Conservation (phyloP, 78 protist genomes). For the Emiliania huxleyi region DNA sequence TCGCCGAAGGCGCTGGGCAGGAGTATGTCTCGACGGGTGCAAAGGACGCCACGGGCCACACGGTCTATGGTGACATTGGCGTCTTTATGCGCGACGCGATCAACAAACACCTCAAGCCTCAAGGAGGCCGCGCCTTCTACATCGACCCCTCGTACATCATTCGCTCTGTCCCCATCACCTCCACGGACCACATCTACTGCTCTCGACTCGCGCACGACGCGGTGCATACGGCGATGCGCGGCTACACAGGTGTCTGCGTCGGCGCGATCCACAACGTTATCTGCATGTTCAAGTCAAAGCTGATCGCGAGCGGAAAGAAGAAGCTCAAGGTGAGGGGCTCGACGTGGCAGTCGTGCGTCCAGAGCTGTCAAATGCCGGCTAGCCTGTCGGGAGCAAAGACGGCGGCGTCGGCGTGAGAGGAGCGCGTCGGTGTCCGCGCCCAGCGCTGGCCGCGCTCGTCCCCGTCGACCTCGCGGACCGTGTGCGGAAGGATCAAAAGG, state of each 20-base stretch:
- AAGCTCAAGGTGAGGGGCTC: background rate
- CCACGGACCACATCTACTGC: slow-evolving; percentile 53
- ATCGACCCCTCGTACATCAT: slow-evolving; percentile 72
- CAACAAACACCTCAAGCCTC: background rate
- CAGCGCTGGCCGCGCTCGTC: no score
- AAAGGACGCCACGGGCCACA: slow-evolving; percentile 52
- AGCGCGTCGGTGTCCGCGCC: no score
- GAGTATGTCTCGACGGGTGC: background rate
- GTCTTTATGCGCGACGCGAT: background rate
- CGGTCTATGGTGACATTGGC: slow-evolving; percentile 37
- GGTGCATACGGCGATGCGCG: slow-evolving; percentile 61
- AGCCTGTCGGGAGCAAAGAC: background rate
- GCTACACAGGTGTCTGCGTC: slow-evolving; percentile 22
- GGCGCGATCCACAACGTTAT: background rate
- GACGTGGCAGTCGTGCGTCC: background rate
- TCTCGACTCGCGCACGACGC: slow-evolving; percentile 43
- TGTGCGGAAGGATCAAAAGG: no score
- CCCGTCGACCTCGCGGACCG: no score
- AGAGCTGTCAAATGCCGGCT: background rate
- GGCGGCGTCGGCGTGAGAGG: no score
- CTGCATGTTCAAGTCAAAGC: background rate
- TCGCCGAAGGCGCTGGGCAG: slow-evolving; percentile 75
- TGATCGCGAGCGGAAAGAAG: background rate
- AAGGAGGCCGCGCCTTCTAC: slow-evolving; percentile 19
- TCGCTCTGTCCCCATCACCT: slow-evolving; percentile 38